Conservation (phyloP, 2,329 filamentous ascomycete genomes). For the Trichoderma simmonsii region DNA sequence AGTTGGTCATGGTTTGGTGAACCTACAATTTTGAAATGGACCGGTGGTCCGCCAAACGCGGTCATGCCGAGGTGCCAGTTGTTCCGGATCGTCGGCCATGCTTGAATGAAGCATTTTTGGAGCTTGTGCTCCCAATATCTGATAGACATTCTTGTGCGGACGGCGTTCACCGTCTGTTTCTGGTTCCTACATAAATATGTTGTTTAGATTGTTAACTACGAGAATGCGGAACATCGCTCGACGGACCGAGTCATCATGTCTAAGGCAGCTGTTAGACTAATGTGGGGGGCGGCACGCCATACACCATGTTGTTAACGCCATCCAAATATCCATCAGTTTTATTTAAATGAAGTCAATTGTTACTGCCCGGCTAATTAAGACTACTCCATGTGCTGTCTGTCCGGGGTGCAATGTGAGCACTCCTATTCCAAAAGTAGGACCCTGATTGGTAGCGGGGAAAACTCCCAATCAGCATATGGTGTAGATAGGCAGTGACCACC, state of each 20-base stretch:
- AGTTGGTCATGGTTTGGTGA: not conserved
- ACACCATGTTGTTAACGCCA: too few relatives aligned
- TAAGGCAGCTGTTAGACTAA: too few relatives aligned
- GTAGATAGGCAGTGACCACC: too few relatives aligned
- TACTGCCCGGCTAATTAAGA: too few relatives aligned
- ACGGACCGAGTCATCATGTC: not conserved
- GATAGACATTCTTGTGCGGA: not conserved
- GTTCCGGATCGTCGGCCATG: not conserved
- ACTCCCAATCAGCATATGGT: too few relatives aligned
- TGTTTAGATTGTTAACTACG: not conserved
- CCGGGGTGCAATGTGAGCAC: too few relatives aligned
- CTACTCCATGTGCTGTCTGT: too few relatives aligned
- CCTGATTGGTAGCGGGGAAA: too few relatives aligned
- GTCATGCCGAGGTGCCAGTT: conserved; percentile 57
- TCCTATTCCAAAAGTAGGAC: too few relatives aligned
- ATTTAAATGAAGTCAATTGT: too few relatives aligned
- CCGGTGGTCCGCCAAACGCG: conserved; percentile 63
- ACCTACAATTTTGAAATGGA: conserved; percentile 47
- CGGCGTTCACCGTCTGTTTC: not conserved
- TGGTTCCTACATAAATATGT: not conserved
- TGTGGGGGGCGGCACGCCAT: too few relatives aligned
- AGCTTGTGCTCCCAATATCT: not conserved
- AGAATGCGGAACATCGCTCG: not conserved
- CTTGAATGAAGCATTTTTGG: not conserved
- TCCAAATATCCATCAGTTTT: too few relatives aligned